Percentiles rank a stretch among this genome's conserved stretches.
Evolutionary conservation across 257 asterid genomes (phyloP).

Genomic region (Nicotiana noctiflora): DNA sequence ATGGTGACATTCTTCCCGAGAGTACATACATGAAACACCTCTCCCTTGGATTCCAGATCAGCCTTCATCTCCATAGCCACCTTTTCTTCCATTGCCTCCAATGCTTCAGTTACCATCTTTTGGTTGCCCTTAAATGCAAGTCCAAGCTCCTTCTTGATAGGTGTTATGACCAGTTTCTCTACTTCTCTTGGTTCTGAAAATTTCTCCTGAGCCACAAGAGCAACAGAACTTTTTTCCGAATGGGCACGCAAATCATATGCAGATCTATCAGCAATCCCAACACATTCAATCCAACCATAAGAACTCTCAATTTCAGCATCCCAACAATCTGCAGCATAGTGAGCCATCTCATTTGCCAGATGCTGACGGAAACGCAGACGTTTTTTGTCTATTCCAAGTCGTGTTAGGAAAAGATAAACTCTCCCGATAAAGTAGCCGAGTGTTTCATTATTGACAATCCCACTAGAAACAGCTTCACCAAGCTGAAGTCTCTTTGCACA

Average conservation of each 20-base stretch:
- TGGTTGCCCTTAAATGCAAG: constrained; percentile 75
- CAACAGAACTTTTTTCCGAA: constrained; percentile 58
- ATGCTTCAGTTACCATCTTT: constrained; percentile 66
- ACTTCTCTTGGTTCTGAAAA: constrained; percentile 72
- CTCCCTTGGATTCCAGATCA: constrained; percentile 52
- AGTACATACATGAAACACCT: constrained; percentile 64
- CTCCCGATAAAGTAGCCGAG: constrained; percentile 38
- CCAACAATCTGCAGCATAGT: constrained; percentile 49
- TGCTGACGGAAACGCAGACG: constrained; percentile 55
- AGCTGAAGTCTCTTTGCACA: constrained; percentile 41
- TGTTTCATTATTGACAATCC: constrained; percentile 37
- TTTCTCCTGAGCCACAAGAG: constrained; percentile 70
- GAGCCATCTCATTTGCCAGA: constrained; percentile 48
- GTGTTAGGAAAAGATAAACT: constrained; percentile 67
- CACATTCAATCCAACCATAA: constrained; percentile 55
- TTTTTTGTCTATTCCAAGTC: constrained; percentile 68
- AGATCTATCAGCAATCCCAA: constrained; percentile 45
- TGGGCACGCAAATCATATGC: constrained; percentile 40
- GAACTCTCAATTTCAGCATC: constrained; percentile 63
- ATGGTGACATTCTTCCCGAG: constrained; percentile 61
- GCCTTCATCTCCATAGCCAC: constrained; percentile 73
- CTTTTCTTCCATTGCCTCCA: constrained; percentile 77
- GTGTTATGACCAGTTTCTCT: constrained; percentile 67
- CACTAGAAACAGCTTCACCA: constrained; percentile 58
- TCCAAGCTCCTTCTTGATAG: constrained; percentile 77